phyloP scores from a whole-genome alignment of 2,329 filamentous ascomycete genomes.

The Bipolaris gigantea region DNA sequence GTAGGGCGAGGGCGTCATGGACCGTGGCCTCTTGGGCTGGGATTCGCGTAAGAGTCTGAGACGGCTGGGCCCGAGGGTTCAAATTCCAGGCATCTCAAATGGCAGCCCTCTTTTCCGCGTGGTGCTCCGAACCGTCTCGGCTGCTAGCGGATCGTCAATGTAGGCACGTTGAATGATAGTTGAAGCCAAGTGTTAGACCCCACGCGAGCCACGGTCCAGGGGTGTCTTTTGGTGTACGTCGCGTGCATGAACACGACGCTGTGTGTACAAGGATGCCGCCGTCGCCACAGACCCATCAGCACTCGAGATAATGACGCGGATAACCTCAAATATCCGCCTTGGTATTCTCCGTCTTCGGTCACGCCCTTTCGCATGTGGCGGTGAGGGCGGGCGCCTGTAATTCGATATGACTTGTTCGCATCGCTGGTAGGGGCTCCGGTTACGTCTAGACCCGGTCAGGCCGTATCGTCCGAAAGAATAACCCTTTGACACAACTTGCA shows the following conservation, averaged over 20 bases:
- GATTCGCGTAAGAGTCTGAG: constrained; percentile 20
- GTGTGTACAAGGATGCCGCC: background rate
- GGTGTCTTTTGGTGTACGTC: constrained; percentile 11
- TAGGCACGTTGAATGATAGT: constrained; percentile 6
- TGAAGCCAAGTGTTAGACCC: constrained; percentile 13
- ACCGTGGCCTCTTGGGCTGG: constrained; percentile 19
- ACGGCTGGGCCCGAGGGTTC: constrained; percentile 23
- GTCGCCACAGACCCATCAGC: background rate
- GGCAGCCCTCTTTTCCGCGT: background rate
- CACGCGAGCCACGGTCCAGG: constrained; percentile 24
- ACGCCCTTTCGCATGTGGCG: constrained; percentile 23
- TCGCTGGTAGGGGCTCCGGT: constrained; percentile 16
- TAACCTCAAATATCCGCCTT: constrained; percentile 34
- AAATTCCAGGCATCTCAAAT: constrained; percentile 23
- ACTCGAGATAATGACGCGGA: constrained; percentile 17
- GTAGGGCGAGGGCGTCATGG: constrained; percentile 34
- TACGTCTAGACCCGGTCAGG: constrained; percentile 28
- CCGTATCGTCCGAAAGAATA: constrained; percentile 20
- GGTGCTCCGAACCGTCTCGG: background rate
- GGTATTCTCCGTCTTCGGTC: constrained; percentile 10
- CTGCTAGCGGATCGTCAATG: background rate
- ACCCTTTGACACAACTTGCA: constrained; percentile 9
- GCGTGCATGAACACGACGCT: constrained; percentile 18
- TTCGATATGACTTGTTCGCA: constrained; percentile 18
- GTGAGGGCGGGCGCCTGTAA: constrained; percentile 12